Conservation (phyloP, 306 rosid species). For the barrel medic (Medicago truncatula) region DNA sequence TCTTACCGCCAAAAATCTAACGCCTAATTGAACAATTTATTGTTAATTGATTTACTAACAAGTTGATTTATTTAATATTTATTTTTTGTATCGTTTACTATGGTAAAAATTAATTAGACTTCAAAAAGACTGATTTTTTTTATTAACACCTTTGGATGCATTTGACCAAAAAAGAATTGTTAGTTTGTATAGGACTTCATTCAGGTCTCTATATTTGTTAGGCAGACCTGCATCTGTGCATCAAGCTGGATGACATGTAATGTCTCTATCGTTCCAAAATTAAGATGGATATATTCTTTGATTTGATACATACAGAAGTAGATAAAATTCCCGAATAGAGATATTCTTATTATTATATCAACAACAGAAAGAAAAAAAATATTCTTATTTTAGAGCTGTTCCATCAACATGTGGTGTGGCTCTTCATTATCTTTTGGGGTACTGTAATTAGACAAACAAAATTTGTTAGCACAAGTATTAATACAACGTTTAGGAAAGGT, state of each 20-base stretch:
- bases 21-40: too few species aligned
- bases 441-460: not conserved
- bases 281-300: slow-evolving; percentile 57
- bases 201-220: too few species aligned
- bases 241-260: slow-evolving; percentile 18
- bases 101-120: too few species aligned
- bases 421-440: not conserved
- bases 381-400: slow-evolving; percentile 17
- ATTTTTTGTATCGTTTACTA: too few species aligned
- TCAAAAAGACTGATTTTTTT: too few species aligned
- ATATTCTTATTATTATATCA: slow-evolving; percentile 19
- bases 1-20: too few species aligned
- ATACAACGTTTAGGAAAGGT: too few species aligned
- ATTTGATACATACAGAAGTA: slow-evolving; percentile 42
- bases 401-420: not conserved
- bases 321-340: slow-evolving; percentile 43
- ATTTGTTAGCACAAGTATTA: not conserved
- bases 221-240: not conserved
- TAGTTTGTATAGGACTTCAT: too few species aligned
- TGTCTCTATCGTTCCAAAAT: slow-evolving; percentile 37
- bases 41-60: too few species aligned
- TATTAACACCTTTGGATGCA: too few species aligned
- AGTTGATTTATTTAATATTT: too few species aligned
- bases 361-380: not conserved
- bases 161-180: too few species aligned